Evolutionary conservation across 2,329 filamentous ascomycete species (phyloP), one percentile per base, ranked within the genome.

Genomic region (Ceratocystiopsis sp.): DNA sequence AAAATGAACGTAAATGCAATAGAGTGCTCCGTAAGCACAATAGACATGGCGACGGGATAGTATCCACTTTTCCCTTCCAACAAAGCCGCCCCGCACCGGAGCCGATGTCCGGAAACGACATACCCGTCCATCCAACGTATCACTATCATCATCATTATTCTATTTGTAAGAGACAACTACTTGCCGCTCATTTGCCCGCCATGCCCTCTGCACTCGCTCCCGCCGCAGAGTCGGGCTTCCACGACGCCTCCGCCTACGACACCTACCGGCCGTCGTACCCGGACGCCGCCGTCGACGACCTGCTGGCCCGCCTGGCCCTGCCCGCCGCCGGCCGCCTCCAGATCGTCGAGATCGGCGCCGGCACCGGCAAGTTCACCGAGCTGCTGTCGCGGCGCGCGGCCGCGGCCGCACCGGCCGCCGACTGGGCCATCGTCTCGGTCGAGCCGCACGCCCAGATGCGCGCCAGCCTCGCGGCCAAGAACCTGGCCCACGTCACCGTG

Each of bases 181-280:
- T 17, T 12, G 16, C 32, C 32, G 17, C 13, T 8, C 2, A 8
- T 29, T 8, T 29, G 6, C 18, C 10, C 40, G 42, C 25, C 13
- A 47, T 45, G 43, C 4, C 42, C 14, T 21, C 18, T 35, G 17
- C 39, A 21, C 51, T 58, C 39, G 50, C 54, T 18, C 38, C 46
- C 10, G 53, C 48, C 4, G 65, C 65, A 38, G 53, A 56, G 7
- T 66, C 78, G 42, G 79, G 79, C 44, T 85, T 84, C 57, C 62
- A 69, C 48, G 66, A 82, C 49, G 78, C 78, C 16, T 55, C 65
- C 2, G 63, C 66, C 18, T 85, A 86, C 57, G 79, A 85, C 54
- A 58, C 67, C 35, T 65, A 84, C 55, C 71, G 81, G 14, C 81
- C 82, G 2, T 73, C 74, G 0, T 85, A 84, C 57, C 68, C 73